Evolutionary conservation across 1,284 basidiomycete species (phyloP), one percentile per base, ranked within the genome.

Genomic region (Ganoderma sinense): DNA sequence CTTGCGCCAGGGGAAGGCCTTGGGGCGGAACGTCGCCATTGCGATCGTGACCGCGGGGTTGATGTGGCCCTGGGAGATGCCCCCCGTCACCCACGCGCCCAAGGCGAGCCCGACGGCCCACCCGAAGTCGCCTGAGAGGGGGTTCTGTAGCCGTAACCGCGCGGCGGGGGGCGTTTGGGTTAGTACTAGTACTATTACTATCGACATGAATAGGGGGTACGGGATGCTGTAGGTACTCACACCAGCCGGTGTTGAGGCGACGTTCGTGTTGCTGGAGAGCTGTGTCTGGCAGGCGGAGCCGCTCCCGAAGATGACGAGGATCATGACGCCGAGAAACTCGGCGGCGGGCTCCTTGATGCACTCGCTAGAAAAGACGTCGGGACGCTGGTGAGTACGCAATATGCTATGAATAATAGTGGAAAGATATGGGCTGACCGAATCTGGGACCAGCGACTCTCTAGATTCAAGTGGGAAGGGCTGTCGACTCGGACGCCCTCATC

Each of bases 41-140:
- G 89, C 84, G 45, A 95, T 75, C 2, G 94, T 95, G 14, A 94
- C 92, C 29, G 91, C 92, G 58, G 93, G 93, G 76, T 94, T 94
- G 72, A 94, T 87, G 76, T 94, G 93, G 40, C 92, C 93, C 26
- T 92, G 91, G 61, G 91, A 92, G 68, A 92, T 87, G 60, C 89
- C 89, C 62, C 84, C 86, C 16, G 86, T 85, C 6, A 89, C 82
- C 90, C 90, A 93, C 2, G 90, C 90, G 51, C 91, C 92, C 75
- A 94, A 81, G 11, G 88, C 87, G 1, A 83, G 75, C 79, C 92
- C 91, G 64, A 87, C 80, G 23, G 86, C 92, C 92, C 91, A 94
- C 61, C 90, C 91, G 55, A 93, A 80, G 72, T 82, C 85, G 56
- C 91, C 81, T 4, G 91, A 89, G 14, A 90, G 77, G 74, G 84